Evolutionary conservation across 2,329 filamentous ascomycete species (phyloP).

Genomic region (Aspergillus ibericus): DNA sequence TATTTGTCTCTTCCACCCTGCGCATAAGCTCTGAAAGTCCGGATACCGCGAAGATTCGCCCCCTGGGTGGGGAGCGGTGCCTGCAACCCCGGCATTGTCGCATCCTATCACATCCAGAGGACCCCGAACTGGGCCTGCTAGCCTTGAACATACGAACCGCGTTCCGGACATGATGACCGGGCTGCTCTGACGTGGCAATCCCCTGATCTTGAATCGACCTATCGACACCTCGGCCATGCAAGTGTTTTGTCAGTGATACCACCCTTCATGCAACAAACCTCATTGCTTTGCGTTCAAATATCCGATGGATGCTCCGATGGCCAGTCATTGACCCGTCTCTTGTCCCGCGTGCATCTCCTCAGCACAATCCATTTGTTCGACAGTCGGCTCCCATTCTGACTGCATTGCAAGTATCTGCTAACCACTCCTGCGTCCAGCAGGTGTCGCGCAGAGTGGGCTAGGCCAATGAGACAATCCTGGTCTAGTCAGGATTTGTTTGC

Average conservation of each 20-base stretch:
- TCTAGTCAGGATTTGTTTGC: constrained; percentile 8
- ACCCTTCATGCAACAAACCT: constrained; percentile 5
- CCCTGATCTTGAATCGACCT: constrained; percentile 17
- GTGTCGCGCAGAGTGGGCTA: neutral
- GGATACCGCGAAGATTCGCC: constrained; percentile 5
- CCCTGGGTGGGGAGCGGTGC: constrained; percentile 6
- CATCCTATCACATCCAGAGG: constrained; percentile 16
- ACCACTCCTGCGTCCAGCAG: neutral
- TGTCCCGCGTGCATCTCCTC: neutral
- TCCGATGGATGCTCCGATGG: neutral
- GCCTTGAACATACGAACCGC: constrained; percentile 8
- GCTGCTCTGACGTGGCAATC: constrained; percentile 37
- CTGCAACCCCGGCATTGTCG: constrained; percentile 5
- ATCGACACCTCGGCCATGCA: constrained; percentile 11
- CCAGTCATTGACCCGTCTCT: neutral
- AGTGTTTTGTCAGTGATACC: constrained; percentile 16
- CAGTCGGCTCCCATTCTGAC: neutral
- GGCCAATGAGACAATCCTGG: neutral
- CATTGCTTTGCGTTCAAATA: constrained; percentile 8
- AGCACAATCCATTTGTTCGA: constrained; percentile 4
- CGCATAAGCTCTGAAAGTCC: neutral
- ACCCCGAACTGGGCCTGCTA: constrained; percentile 8
- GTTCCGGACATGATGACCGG: constrained; percentile 12
- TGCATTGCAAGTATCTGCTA: neutral
- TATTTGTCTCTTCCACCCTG: neutral